phyloP scores from a whole-genome alignment of 2,329 filamentous ascomycete genomes.

The Diaporthe sp. region DNA sequence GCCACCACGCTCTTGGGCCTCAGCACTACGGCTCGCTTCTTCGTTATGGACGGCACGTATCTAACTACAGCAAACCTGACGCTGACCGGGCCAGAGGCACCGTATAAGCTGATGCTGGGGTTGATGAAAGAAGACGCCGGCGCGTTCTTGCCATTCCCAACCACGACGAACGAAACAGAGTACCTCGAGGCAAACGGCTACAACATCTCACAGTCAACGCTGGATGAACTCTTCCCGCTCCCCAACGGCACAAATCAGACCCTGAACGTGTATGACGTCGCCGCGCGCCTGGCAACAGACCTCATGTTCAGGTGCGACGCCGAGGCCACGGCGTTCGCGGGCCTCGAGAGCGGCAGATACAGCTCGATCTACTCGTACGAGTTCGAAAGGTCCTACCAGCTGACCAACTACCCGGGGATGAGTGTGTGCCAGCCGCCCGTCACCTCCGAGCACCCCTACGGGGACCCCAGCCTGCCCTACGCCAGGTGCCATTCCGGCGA shows the following conservation, averaged over 20 bases:
- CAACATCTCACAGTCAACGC: conserved; percentile 49
- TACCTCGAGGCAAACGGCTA: conserved; percentile 54
- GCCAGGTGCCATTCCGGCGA: conserved; percentile 72
- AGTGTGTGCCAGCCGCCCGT: conserved; percentile 62
- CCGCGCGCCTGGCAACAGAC: conserved; percentile 69
- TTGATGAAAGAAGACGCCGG: conserved; percentile 68
- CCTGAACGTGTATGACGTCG: conserved; percentile 69
- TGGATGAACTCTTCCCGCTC: conserved; percentile 62
- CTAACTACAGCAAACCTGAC: conserved; percentile 62
- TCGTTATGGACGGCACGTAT: conserved; percentile 71
- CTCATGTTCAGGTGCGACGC: conserved; percentile 72
- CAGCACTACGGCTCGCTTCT: conserved; percentile 61
- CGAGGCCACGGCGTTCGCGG: conserved; percentile 69
- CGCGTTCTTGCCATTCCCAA: conserved; percentile 65
- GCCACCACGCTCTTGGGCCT: conserved; percentile 56
- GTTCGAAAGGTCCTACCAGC: conserved; percentile 69
- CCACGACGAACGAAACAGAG: conserved; percentile 48
- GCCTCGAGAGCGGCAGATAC: conserved; percentile 60
- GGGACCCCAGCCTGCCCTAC: conserved; percentile 61
- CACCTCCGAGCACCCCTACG: conserved; percentile 51
- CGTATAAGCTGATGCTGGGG: conserved; percentile 70
- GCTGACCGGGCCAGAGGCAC: conserved; percentile 60
- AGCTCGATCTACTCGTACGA: conserved; percentile 70
- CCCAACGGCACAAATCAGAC: conserved; percentile 62
- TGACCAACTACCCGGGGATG: conserved; percentile 66